These are phyloP conservation scores for Lithospermum erythrorhizon DNA, from an alignment of 257 asterid species.

Conservation along the genomic window DNA sequence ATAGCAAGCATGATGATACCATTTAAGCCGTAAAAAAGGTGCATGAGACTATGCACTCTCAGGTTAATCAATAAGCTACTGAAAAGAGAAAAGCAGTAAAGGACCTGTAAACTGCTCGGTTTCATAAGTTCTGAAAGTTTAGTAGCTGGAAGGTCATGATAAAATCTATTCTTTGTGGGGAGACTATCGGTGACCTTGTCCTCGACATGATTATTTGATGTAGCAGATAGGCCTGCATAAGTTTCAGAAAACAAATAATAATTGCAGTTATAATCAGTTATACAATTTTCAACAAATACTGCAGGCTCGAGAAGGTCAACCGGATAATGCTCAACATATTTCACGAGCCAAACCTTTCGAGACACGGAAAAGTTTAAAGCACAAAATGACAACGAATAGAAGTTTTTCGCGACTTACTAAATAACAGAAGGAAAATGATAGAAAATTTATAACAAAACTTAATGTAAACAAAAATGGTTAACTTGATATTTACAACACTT, in stretches of 20 bases:
- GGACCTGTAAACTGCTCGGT: slow-evolving; percentile 65
- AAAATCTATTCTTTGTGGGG: slow-evolving; percentile 36
- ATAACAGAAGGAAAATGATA: not conserved
- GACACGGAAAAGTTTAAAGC: not conserved
- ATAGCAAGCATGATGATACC: slow-evolving; percentile 19
- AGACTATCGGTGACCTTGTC: slow-evolving; percentile 27
- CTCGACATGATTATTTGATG: slow-evolving; percentile 32
- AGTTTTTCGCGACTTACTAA: not conserved
- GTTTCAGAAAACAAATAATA: slow-evolving; percentile 1
- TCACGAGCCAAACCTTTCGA: not conserved
- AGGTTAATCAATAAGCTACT: not conserved
- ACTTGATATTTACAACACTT: too few relatives aligned
- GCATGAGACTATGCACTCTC: slow-evolving; percentile 4
- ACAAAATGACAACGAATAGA: not conserved
- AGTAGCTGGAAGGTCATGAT: slow-evolving; percentile 36
- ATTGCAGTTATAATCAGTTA: not conserved
- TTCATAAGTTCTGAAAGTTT: slow-evolving; percentile 71
- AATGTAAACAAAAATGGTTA: too few relatives aligned
- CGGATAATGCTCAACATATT: too few relatives aligned
- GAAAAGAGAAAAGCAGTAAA: not conserved
- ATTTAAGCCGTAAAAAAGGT: slow-evolving; percentile 3
- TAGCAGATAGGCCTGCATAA: slow-evolving; percentile 8
- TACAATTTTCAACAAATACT: not conserved
- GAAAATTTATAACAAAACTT: not conserved
- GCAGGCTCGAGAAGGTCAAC: not conserved